Evolutionary conservation across 1,139 yeast genomes (phyloP).

Genomic region (Scheffersomyces quercinus): DNA sequence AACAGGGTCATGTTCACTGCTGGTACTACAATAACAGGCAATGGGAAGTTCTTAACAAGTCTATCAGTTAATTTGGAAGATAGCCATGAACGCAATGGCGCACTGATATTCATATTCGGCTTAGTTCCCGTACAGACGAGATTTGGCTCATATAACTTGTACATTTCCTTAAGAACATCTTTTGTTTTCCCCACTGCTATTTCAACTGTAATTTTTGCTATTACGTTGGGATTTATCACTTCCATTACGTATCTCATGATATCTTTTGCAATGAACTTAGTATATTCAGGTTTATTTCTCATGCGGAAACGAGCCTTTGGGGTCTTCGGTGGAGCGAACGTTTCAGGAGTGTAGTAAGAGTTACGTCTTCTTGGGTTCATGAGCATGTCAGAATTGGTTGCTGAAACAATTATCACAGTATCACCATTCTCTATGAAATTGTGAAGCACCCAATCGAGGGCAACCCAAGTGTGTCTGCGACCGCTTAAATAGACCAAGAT

Average conservation of each 20-base stretch:
- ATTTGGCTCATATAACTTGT: constrained; percentile 63
- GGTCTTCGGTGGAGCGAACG: constrained; percentile 22
- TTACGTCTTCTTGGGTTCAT: constrained; percentile 1
- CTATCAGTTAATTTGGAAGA: constrained; percentile 64
- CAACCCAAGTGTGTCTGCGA: constrained; percentile 76
- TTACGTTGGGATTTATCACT: constrained; percentile 47
- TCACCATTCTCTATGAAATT: constrained; percentile 61
- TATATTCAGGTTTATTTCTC: constrained; percentile 37
- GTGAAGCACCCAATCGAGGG: constrained; percentile 66
- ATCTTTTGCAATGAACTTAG: constrained; percentile 36
- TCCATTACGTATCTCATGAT: constrained; percentile 50
- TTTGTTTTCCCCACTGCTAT: constrained; percentile 60
- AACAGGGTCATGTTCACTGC: constrained; percentile 60
- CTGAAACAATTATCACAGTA: constrained; percentile 56
- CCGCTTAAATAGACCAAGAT: constrained; percentile 69
- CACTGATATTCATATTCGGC: constrained; percentile 42
- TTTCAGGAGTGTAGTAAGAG: constrained; percentile 1
- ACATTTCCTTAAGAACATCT: constrained; percentile 59
- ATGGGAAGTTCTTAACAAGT: constrained; percentile 60
- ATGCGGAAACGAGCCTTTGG: constrained; percentile 32
- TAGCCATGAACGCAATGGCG: constrained; percentile 60
- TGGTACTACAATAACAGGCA: constrained; percentile 72
- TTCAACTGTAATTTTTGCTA: constrained; percentile 63
- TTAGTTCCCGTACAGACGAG: constrained; percentile 64
- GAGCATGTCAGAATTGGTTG: constrained; percentile 22